These are phyloP conservation scores for Herpomyces periplanetae DNA, from an alignment of 2,329 filamentous ascomycete genomes.

Conservation along the genomic window DNA sequence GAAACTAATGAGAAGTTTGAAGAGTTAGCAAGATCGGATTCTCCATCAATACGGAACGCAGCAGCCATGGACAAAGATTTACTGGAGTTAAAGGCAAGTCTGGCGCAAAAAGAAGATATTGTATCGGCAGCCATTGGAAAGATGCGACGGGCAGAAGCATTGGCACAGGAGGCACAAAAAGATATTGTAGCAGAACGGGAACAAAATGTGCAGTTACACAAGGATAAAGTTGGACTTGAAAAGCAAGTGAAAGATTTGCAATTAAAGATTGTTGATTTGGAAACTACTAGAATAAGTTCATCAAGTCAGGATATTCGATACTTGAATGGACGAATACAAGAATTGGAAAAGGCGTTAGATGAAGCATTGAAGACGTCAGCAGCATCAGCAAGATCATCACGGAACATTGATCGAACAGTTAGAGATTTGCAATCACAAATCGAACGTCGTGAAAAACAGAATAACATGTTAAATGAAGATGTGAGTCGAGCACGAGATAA, in stretches of 20 bases:
- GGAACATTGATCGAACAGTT: slow-evolving; percentile 69
- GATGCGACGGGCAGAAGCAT: slow-evolving; percentile 68
- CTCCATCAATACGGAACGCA: slow-evolving; percentile 52
- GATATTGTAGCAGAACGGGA: slow-evolving; percentile 63
- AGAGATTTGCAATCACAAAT: slow-evolving; percentile 75
- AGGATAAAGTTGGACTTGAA: slow-evolving; percentile 58
- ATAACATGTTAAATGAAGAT: slow-evolving; percentile 40
- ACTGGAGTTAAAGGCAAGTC: slow-evolving; percentile 45
- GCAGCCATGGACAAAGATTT: slow-evolving; percentile 61
- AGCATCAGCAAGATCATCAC: slow-evolving; percentile 40
- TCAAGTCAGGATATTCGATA: slow-evolving; percentile 84
- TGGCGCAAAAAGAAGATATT: slow-evolving; percentile 77
- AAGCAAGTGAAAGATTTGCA: slow-evolving; percentile 69
- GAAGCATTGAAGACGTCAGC: slow-evolving; percentile 33
- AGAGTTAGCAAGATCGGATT: slow-evolving; percentile 47
- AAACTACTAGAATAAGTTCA: slow-evolving; percentile 85
- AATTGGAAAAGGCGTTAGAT: slow-evolving; percentile 69
- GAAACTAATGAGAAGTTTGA: slow-evolving; percentile 66
- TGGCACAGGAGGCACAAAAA: slow-evolving; percentile 61
- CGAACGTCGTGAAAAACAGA: slow-evolving; percentile 64
- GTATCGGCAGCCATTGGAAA: slow-evolving; percentile 70
- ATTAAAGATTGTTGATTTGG: slow-evolving; percentile 53
- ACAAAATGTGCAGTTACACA: slow-evolving; percentile 35
- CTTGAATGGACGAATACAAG: slow-evolving; percentile 66
- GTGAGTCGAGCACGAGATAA: slow-evolving; percentile 55